Evolutionary conservation across 2,329 filamentous ascomycete species (phyloP), one percentile per base, ranked within the genome.

Genomic region (Fusarium concolor): DNA sequence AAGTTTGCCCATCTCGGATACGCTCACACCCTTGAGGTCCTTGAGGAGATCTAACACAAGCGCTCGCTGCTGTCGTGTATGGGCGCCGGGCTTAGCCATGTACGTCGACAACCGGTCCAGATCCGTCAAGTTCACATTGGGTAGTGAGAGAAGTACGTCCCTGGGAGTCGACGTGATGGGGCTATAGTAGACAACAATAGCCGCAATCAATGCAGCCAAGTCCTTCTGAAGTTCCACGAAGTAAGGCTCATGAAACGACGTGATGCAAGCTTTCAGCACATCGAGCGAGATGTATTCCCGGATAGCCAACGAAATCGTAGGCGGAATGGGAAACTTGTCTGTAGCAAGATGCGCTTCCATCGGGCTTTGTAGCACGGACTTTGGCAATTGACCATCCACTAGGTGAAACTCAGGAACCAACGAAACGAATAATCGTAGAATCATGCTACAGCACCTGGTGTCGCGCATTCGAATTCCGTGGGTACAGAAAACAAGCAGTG

Each of bases 181-280:
- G 14, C 88, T 87, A 76, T 97, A 97, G 64, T 92, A 87, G 10
- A 91, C 86, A 72, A 97, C 85, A 64, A 98, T 96, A 6, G 90
- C 87, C 0, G 94, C 94, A 65, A 99, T 97, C 37, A 98, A 84
- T 22, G 90, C 87, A 1, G 94, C 95, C 22, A 99, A 85, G 51
- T 99, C 94, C 76, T 94, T 95, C 75, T 99, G 96, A 65, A 96
- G 88, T 71, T 99, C 96, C 33, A 97, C 94, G 79, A 98, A 99
- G 79, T 98, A 97, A 0, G 93, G 90, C 71, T 99, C 96, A 79
- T 98, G 92, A 50, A 99, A 88, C 3, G 92, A 96, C 3, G 90
- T 92, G 76, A 97, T 92, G 74, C 92, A 95, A 0, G 94, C 93
- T 81, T 94, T 93, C 49, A 99, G 86, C 4, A 98, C 93, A 70